phyloP scores from a whole-genome alignment of 2,329 filamentous ascomycete genomes.

The Curvularia sp. region DNA sequence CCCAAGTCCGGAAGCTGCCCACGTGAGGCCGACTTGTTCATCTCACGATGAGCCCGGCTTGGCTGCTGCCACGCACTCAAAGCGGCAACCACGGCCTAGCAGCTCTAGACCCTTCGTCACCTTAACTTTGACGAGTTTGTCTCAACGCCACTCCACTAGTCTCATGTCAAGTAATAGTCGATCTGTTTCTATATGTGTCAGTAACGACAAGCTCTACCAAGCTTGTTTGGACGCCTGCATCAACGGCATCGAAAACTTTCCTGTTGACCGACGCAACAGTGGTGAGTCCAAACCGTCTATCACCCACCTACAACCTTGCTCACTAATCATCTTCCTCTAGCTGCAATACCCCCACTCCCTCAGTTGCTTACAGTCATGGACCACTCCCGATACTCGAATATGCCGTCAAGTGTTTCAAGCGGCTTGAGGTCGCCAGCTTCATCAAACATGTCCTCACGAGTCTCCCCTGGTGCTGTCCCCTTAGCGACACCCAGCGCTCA shows the following conservation, averaged over 20 bases:
- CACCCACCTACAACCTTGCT: slow-evolving; percentile 4
- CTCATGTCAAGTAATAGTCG: slow-evolving; percentile 20
- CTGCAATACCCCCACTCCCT: not conserved
- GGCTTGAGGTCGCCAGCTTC: not conserved
- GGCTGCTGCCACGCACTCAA: not conserved
- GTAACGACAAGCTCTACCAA: slow-evolving; percentile 24
- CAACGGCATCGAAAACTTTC: slow-evolving; percentile 25
- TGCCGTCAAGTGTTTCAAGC: slow-evolving; percentile 7
- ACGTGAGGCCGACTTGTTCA: not conserved
- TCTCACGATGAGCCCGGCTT: not conserved
- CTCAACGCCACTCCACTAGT: not conserved
- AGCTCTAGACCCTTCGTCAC: not conserved
- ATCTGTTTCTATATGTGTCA: slow-evolving; percentile 11
- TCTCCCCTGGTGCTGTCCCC: not conserved
- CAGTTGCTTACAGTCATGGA: slow-evolving; percentile 20
- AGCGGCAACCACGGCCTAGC: not conserved
- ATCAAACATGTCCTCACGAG: not conserved
- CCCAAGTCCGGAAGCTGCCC: not conserved
- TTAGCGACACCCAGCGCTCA: not conserved
- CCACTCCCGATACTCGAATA: slow-evolving; percentile 16
- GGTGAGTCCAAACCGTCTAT: slow-evolving; percentile 11
- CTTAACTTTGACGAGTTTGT: not conserved
- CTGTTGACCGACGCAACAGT: slow-evolving; percentile 11
- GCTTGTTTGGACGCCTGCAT: slow-evolving; percentile 28
- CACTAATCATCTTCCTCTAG: slow-evolving; percentile 9